These are phyloP conservation scores for Setaria italica DNA, from an alignment of 202 grass and related monocot genomes.

Conservation along the genomic window DNA sequence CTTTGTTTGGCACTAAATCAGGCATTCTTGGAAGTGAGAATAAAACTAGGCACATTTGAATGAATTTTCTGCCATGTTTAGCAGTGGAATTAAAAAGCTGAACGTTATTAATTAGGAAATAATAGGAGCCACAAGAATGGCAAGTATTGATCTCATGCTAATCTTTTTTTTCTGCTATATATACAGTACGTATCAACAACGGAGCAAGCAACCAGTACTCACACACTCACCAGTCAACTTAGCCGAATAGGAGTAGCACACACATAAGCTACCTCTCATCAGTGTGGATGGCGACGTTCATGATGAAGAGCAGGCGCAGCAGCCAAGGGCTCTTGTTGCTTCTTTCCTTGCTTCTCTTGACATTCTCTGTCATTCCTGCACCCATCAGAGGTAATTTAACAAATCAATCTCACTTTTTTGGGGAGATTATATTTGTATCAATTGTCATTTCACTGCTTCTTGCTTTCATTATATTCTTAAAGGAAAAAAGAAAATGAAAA, in stretches of 20 bases:
- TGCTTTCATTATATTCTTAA: neutral
- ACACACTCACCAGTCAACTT: neutral
- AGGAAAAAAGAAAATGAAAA: neutral
- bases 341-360: conserved; percentile 4
- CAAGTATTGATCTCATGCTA: too few relatives aligned
- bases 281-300: neutral
- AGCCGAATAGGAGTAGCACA: neutral
- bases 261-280: neutral
- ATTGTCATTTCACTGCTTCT: neutral
- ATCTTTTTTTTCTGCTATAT: neutral
- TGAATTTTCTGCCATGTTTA: neutral
- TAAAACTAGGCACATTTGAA: neutral
- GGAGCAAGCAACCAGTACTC: neutral
- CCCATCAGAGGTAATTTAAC: neutral
- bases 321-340: neutral
- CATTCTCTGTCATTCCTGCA: neutral
- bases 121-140: neutral
- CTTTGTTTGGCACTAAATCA: neutral
- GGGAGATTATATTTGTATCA: neutral
- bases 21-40: neutral
- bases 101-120: neutral
- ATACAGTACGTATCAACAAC: neutral
- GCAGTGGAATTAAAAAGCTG: neutral
- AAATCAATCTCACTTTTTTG: neutral
- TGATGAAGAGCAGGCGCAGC: neutral